Percentiles rank a stretch among this genome's conserved stretches.
Conservation (phyloP, 169 alveolate genomes). For the Fabrea salina region DNA sequence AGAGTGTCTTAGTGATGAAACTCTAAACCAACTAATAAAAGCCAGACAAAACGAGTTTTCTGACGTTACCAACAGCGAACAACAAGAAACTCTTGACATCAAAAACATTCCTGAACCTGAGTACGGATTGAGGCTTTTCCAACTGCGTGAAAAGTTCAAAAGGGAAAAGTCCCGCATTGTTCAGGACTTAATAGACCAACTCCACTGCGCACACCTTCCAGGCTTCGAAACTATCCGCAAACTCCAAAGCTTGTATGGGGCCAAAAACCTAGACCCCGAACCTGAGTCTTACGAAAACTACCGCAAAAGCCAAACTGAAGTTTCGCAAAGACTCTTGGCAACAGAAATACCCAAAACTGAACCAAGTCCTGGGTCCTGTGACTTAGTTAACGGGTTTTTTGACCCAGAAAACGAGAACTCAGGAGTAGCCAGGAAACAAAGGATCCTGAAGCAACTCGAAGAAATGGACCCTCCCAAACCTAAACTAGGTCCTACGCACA, state of each 20-base stretch:
- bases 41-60: not conserved
- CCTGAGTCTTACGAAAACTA: not conserved
- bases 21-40: not conserved
- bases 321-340: not conserved
- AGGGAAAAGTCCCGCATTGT: not conserved
- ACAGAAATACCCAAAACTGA: not conserved
- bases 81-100: too few species aligned
- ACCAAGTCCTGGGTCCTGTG: too few species aligned
- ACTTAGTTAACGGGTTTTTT: too few species aligned
- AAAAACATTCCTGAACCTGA: too few species aligned
- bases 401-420: not conserved
- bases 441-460: not conserved
- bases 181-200: not conserved
- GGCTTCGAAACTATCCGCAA: conserved; percentile 18
- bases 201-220: conserved; percentile 8
- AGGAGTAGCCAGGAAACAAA: too few species aligned
- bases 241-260: not conserved
- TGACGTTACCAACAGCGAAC: too few species aligned
- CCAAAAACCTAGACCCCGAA: not conserved
- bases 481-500: not conserved
- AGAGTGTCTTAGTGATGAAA: not conserved
- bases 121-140: too few species aligned
- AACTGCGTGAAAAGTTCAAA: not conserved
- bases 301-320: conserved; percentile 20
- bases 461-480: not conserved